A percentile compares a stretch with the other conserved stretches of the same genome.
Evolutionary conservation across 345 rosid genomes (phyloP).

Genomic region (Erysimum cheiranthoides): DNA sequence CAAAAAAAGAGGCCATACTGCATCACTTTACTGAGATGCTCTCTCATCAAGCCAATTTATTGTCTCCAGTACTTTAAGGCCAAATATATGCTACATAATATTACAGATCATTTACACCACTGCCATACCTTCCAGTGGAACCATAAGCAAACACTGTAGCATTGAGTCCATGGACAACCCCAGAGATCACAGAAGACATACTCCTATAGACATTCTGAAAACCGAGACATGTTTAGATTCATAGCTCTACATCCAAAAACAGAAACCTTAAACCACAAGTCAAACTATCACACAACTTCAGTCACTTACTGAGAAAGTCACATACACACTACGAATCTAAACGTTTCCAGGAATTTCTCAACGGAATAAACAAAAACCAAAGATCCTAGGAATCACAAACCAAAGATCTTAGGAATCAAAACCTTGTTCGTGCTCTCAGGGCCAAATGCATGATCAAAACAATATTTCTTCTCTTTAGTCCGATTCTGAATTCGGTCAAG

Average conservation of each 20-base stretch:
- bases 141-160: slow-evolving; percentile 97
- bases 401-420: background rate
- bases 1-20: slow-evolving; percentile 14
- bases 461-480: slow-evolving; percentile 78
- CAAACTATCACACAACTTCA: slow-evolving; percentile 10
- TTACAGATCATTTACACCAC: background rate
- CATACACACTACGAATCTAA: slow-evolving; percentile 14
- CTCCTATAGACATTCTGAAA: slow-evolving; percentile 75
- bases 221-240: slow-evolving; percentile 32
- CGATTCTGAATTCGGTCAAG: slow-evolving; percentile 84
- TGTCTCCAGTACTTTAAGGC: background rate
- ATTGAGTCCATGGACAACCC: slow-evolving; percentile 92
- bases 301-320: slow-evolving; percentile 9
- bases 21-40: slow-evolving; percentile 12
- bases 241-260: slow-evolving; percentile 9
- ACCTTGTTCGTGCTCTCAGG: slow-evolving; percentile 66
- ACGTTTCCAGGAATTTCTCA: background rate
- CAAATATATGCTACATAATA: background rate
- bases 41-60: slow-evolving; percentile 22
- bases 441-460: slow-evolving; percentile 87
- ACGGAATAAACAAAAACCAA: background rate
- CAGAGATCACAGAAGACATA: slow-evolving; percentile 71
- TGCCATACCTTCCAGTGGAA: slow-evolving; percentile 91
- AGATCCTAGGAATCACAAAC: slow-evolving; percentile 45
- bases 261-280: slow-evolving; percentile 40